Conservation (phyloP, 139 green algal species). For the Picochlorum sp. region DNA sequence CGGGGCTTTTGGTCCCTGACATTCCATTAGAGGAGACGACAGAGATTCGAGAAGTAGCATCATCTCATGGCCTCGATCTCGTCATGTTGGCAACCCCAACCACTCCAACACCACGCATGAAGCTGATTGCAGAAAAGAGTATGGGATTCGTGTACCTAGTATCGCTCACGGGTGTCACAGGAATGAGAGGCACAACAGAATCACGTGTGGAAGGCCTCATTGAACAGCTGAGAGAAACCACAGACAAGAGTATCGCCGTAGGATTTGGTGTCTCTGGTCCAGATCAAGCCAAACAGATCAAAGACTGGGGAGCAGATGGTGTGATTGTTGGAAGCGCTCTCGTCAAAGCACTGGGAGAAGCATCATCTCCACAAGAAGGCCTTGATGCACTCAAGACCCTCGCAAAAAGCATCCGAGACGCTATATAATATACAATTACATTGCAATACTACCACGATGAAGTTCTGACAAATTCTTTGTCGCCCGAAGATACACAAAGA, state of each 20-base stretch:
- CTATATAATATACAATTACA: constrained; percentile 14
- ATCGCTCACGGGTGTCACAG: constrained; percentile 84
- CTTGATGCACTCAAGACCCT: constrained; percentile 51
- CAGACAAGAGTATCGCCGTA: constrained; percentile 81
- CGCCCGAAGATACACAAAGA: constrained; percentile 37
- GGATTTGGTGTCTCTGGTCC: constrained; percentile 90
- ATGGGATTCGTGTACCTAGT: constrained; percentile 98
- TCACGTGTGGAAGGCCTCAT: constrained; percentile 77
- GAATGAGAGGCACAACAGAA: constrained; percentile 53
- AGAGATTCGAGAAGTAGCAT: constrained; percentile 53
- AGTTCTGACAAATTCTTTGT: constrained; percentile 4
- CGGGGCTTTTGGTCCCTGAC: constrained; percentile 93
- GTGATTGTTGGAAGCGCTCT: constrained; percentile 93
- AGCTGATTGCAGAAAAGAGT: constrained; percentile 67
- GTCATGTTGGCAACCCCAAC: constrained; percentile 90
- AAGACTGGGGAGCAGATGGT: constrained; percentile 88
- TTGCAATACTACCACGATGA: neutral
- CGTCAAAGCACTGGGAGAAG: constrained; percentile 77
- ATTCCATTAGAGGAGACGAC: constrained; percentile 94
- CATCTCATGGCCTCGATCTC: constrained; percentile 75
- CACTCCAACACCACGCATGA: constrained; percentile 59
- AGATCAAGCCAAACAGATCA: constrained; percentile 74
- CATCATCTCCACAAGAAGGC: constrained; percentile 43
- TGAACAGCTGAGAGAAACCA: constrained; percentile 54
- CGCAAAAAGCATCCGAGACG: constrained; percentile 37